These are phyloP conservation scores for Dovyalis caffra DNA, from an alignment of 345 rosid species.

Conservation along the genomic window DNA sequence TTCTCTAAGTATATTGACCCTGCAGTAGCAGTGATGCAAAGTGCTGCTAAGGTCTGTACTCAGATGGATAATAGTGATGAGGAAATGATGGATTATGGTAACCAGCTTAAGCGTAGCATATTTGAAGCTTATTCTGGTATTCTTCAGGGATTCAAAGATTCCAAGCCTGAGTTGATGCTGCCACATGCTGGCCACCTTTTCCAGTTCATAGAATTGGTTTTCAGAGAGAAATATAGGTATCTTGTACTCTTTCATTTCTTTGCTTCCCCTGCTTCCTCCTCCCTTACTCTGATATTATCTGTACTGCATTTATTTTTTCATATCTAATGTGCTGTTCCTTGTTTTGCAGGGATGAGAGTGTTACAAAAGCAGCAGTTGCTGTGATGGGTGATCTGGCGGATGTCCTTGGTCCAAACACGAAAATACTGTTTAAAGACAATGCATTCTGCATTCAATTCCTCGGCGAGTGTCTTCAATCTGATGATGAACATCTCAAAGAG, in stretches of 20 bases:
- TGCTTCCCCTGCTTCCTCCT: not conserved
- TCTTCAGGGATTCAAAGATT: conserved; percentile 86
- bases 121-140: conserved; percentile 95
- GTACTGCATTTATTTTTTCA: not conserved
- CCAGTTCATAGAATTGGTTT: conserved; percentile 76
- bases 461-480: conserved; percentile 73
- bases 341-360: conserved; percentile 68
- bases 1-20: conserved; percentile 68
- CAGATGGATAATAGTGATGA: conserved; percentile 68
- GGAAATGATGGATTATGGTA: conserved; percentile 78
- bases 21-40: conserved; percentile 74
- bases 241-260: not conserved
- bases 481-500: conserved; percentile 80
- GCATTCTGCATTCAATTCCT: conserved; percentile 60
- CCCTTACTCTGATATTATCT: not conserved
- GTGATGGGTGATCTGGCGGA: conserved; percentile 97
- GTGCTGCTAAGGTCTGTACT: conserved; percentile 75
- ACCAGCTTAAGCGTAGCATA: conserved; percentile 79
- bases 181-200: conserved; percentile 82
- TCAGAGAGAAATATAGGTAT: conserved; percentile 66
- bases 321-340: not conserved
- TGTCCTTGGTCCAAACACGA: conserved; percentile 70
- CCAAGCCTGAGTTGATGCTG: conserved; percentile 72
- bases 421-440: conserved; percentile 59
- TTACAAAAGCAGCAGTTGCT: conserved; percentile 85